Conservation (phyloP, 768 basidiomycete species). For the Boletus sp. region DNA sequence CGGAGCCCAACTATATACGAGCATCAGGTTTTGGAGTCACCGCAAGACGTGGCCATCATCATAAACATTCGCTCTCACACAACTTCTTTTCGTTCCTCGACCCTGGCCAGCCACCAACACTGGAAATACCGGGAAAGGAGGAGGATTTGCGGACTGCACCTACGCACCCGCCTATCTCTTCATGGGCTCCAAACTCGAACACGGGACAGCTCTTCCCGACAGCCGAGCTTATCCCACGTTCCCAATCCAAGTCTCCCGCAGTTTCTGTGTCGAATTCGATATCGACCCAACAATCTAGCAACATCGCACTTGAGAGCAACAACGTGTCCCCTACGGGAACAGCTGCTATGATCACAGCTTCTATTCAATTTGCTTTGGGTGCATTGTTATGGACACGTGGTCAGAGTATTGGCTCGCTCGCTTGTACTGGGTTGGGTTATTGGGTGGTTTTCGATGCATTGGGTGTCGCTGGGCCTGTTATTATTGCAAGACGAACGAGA, state of each 20-base stretch:
- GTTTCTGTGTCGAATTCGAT: constrained; percentile 11
- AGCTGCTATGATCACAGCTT: constrained; percentile 22
- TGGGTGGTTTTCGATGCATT: constrained; percentile 95
- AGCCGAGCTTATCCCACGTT: constrained; percentile 16
- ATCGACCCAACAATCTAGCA: background rate
- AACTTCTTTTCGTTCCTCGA: constrained; percentile 96
- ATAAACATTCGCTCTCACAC: constrained; percentile 91
- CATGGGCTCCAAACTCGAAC: constrained; percentile 59
- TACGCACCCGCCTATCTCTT: constrained; percentile 58
- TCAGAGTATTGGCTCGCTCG: constrained; percentile 82
- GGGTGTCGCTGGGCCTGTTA: constrained; percentile 54
- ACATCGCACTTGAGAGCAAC: background rate
- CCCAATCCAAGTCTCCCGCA: constrained; percentile 24
- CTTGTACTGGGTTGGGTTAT: constrained; percentile 90
- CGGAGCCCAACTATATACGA: constrained; percentile 16
- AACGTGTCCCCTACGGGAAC: constrained; percentile 21
- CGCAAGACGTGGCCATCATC: constrained; percentile 68
- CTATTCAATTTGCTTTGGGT: constrained; percentile 59
- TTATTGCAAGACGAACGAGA: constrained; percentile 37
- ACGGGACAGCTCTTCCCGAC: constrained; percentile 1
- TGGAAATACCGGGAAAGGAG: constrained; percentile 14
- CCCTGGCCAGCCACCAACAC: constrained; percentile 42
- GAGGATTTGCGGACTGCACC: constrained; percentile 54
- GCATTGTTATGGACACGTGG: constrained; percentile 84
- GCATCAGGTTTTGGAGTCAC: constrained; percentile 24